Evolutionary conservation across 192 early-diverging fungal genomes (phyloP).

Genomic region (Rhizophagus sp.): DNA sequence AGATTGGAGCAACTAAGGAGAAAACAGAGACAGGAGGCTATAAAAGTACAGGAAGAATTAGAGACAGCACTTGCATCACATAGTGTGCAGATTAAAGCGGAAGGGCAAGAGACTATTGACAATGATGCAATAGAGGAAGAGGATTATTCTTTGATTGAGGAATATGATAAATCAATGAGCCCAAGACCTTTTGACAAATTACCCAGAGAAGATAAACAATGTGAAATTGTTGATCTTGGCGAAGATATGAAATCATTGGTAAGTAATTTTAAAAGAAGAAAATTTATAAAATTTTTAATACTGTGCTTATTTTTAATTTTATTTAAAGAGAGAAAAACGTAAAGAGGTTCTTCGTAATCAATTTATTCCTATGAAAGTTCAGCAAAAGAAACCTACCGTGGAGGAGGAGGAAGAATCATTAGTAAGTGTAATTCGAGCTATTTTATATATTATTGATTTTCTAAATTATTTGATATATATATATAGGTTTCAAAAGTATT

Average conservation of each 20-base stretch:
- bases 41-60: conserved; percentile 54
- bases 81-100: conserved; percentile 40
- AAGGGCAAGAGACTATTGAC: conserved; percentile 46
- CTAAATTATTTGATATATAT: background rate
- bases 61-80: conserved; percentile 55
- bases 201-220: conserved; percentile 53
- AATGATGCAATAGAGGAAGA: conserved; percentile 52
- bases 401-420: conserved; percentile 45
- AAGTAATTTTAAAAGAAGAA: conserved; percentile 22
- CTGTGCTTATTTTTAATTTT: background rate
- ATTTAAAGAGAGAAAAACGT: conserved; percentile 52
- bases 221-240: conserved; percentile 58
- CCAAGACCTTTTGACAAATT: conserved; percentile 56
- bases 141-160: conserved; percentile 37
- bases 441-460: too few relatives aligned
- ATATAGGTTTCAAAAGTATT: conserved; percentile 50
- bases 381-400: conserved; percentile 26
- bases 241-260: conserved; percentile 66
- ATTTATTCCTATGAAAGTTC: conserved; percentile 53
- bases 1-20: conserved; percentile 71
- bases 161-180: conserved; percentile 65
- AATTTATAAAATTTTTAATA: background rate
- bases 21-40: conserved; percentile 56
- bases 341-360: conserved; percentile 53
- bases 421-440: background rate